These are phyloP conservation scores for Xylaria acuta DNA, from an alignment of 495 filamentous ascomycete genomes.

Conservation along the genomic window DNA sequence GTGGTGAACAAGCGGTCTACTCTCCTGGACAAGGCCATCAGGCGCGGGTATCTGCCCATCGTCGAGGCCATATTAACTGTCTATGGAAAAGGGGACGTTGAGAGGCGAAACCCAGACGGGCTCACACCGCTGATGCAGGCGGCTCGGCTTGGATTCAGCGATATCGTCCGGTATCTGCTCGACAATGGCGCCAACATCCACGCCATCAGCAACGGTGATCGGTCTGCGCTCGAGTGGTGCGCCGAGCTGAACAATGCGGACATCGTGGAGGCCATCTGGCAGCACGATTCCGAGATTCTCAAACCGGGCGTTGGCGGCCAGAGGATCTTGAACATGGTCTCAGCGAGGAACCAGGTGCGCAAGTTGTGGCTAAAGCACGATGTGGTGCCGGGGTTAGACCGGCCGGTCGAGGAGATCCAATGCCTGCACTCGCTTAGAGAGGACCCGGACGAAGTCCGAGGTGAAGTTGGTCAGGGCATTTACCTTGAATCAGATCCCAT, in stretches of 20 bases:
- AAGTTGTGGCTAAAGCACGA: neutral
- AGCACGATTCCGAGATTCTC: neutral
- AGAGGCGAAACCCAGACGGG: constrained; percentile 4
- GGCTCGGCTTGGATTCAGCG: neutral
- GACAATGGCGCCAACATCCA: constrained; percentile 9
- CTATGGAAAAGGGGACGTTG: constrained; percentile 6
- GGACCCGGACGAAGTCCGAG: neutral
- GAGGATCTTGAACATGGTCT: neutral
- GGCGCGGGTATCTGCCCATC: neutral
- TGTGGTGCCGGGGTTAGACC: neutral
- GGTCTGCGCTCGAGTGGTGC: constrained; percentile 6
- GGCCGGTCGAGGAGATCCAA: constrained; percentile 7
- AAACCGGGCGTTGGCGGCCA: neutral
- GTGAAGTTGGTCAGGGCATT: neutral
- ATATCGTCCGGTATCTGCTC: neutral
- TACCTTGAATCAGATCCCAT: constrained; percentile 11
- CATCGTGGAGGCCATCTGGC: constrained; percentile 6
- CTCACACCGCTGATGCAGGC: constrained; percentile 4
- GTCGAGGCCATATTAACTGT: neutral
- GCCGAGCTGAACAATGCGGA: constrained; percentile 11
- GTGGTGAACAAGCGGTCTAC: constrained; percentile 2
- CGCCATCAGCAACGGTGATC: neutral
- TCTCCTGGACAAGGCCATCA: constrained; percentile 5
- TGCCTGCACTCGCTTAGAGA: constrained; percentile 2
- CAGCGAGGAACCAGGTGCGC: constrained; percentile 1